Base-by-base conservation (phyloP, 306 rosid genomes). In the Herpetospermum pedunculosum region DNA sequence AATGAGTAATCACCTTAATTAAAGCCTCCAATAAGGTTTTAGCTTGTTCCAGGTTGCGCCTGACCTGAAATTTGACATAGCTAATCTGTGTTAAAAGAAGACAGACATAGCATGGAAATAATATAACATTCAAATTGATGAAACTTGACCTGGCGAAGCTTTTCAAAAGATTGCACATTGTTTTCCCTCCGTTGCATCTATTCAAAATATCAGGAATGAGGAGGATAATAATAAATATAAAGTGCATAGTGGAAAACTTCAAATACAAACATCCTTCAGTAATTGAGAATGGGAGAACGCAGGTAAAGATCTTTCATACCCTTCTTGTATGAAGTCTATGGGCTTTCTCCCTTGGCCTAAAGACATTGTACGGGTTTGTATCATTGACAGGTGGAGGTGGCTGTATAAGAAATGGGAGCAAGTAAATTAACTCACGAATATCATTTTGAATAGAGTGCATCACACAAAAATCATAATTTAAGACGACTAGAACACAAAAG, bases 11-110 rank as follows among this genome's bases (percentile, higher is more conserved):
- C 77, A 92, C 98, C 98, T 90, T 90, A 73, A 92, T 92, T 83
- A 92, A 81, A 75, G 98, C 87, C 72, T 92, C 97, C 81, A 90
- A 71, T 70, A 92, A 81, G 81, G 92, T 88, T 88, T 92, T 92
- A 35, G 98, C 98, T 86, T 92, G 98, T 76, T 92, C 97, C 69
- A 92, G 92, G 87, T 92, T 92, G 85, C 98, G 98, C 84, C 98
- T 84, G 53, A 92, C 98, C 98, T 92, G 86, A 71, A 70, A 60
- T 70, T 30, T 70, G 15, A n/a, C 77, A 63, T 48, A n/a, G 59
- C 48, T 12, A 11, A 43, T 57, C 41, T 43, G 73, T 38, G 26
- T 6, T 12, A 78, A 55, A 58, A 26, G 48, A 78, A 44, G 19
- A 50, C 35, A 65, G 59, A 15, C 50, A 64, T 67, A n/a, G n/a